phyloP scores from a whole-genome alignment of 768 basidiomycete species.

The Lentinula boryana region DNA sequence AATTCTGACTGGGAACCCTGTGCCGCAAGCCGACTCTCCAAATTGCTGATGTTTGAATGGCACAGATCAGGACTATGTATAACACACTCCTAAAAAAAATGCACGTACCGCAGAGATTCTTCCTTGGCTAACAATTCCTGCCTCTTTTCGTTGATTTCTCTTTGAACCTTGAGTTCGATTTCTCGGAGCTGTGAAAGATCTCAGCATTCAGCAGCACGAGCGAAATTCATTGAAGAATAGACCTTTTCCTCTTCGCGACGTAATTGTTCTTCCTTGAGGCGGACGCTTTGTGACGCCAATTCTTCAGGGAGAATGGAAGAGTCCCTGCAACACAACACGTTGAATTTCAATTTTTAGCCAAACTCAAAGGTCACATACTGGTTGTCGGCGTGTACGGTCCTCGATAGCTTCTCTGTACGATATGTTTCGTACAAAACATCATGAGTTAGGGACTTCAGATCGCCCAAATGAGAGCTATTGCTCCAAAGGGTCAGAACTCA shows the following conservation, averaged over 20 bases:
- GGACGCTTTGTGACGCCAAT: constrained; percentile 92
- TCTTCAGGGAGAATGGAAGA: constrained; percentile 94
- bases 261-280: constrained; percentile 98
- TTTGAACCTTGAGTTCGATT: constrained; percentile 95
- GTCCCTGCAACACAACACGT: constrained; percentile 44
- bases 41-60: constrained; percentile 46
- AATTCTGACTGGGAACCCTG: constrained; percentile 82
- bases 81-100: background rate
- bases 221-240: background rate
- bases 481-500: constrained; percentile 6
- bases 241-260: constrained; percentile 96
- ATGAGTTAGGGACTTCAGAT: constrained; percentile 90
- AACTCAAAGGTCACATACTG: constrained; percentile 38
- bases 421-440: constrained; percentile 96
- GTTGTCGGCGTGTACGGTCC: constrained; percentile 78
- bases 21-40: constrained; percentile 87
- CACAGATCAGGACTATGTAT: constrained; percentile 4
- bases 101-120: constrained; percentile 75
- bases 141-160: constrained; percentile 96
- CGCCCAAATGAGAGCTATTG: constrained; percentile 83
- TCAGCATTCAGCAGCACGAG: background rate
- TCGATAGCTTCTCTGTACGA: constrained; percentile 94
- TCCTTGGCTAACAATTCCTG: constrained; percentile 96
- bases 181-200: constrained; percentile 67
- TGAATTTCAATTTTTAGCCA: background rate